A percentile compares a stretch with the other conserved stretches of the same genome.
These are phyloP conservation scores for Escovopsis sp. DNA, from an alignment of 2,329 filamentous ascomycete species.

Conservation along the genomic window DNA sequence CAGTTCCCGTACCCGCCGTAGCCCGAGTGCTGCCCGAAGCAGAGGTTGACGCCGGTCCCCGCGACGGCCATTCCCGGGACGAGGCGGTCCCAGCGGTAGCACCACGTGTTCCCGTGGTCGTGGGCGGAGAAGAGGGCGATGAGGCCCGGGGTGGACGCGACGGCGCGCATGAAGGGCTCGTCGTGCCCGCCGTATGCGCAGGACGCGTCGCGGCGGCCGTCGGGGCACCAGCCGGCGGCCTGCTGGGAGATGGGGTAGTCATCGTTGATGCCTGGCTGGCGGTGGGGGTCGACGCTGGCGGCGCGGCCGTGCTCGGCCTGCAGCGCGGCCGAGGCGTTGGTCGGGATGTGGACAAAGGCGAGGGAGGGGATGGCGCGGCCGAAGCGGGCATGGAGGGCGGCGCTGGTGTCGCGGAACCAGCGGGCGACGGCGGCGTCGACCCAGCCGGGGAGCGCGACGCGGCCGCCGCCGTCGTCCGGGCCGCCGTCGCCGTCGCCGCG, in stretches of 20 bases:
- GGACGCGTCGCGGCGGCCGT: conserved; percentile 21
- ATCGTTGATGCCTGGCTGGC: conserved; percentile 31
- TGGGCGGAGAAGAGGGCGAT: conserved; percentile 49
- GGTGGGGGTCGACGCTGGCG: conserved; percentile 18
- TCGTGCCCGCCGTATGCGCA: conserved; percentile 37
- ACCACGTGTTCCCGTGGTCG: conserved; percentile 50
- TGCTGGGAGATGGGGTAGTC: conserved; percentile 26
- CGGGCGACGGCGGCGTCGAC: conserved; percentile 28
- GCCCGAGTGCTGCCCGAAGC: conserved; percentile 51
- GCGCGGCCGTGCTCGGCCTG: conserved; percentile 16
- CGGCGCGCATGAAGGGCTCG: conserved; percentile 45
- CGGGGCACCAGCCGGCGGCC: conserved; percentile 29
- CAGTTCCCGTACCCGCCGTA: conserved; percentile 56
- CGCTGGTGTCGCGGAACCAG: conserved; percentile 27
- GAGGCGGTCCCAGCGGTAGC: conserved; percentile 31
- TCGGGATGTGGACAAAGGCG: conserved; percentile 35
- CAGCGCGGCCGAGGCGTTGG: conserved; percentile 25
- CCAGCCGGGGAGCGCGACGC: conserved; percentile 27
- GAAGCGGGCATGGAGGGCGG: conserved; percentile 15
- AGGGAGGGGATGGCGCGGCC: conserved; percentile 27
- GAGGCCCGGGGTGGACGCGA: conserved; percentile 38
- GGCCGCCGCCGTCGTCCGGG: conserved; percentile 6
- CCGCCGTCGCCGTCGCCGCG: conserved; percentile 6
- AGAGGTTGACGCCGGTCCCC: conserved; percentile 32
- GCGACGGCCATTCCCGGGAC: conserved; percentile 19